Base-by-base conservation (phyloP, 2,329 filamentous ascomycete genomes). In the Alternaria sp. region DNA sequence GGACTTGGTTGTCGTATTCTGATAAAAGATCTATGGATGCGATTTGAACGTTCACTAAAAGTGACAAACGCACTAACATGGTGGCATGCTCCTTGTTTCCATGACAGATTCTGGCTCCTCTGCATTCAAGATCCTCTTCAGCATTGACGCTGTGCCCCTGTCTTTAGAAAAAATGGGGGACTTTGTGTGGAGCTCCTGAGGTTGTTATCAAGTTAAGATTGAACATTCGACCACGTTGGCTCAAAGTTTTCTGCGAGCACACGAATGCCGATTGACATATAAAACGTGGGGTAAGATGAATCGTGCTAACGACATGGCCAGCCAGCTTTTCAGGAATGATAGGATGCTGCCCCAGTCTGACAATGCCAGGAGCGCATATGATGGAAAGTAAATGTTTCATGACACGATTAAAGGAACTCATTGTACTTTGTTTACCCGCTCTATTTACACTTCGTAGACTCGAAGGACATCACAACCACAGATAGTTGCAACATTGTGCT, bases 11-110 rank as follows among this genome's bases (percentile, higher is more conserved):
- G 51, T 50, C 46, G 41, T 56, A 33, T 51, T 55, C 41, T 60
- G 56, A 55, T 50, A 63, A 65, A 63, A 66, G 51, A 63, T 59
- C 50, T 52, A 57, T 62, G 60, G 50, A 62, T 62, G 50, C 55
- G 41, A 55, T 59, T 48, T 50, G 36, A 42, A 61, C 17, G 39
- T 54, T 58, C 54, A 51, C 53, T 61, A 41, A 33, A 46, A 36
- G 23, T 54, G 45, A 13, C 21, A 21, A 40, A 7, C 24, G 37
- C 37, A 14, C 21, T 34, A 26, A 26, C 13, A 23, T 34, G 29
- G 24, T 31, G 34, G 44, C 23, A 40, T 39, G 34, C 28, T 49
- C 21, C 17, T 34, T 28, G 4, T 17, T 33, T 24, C 41, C 9
- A 46, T 36, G 44, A 41, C 42, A 21, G 2, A n/a, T 33, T 11